Evolutionary conservation across 179 eudicot genomes (phyloP), one percentile per base, ranked within the genome.

Genomic region (Amaranthus tricolor): DNA sequence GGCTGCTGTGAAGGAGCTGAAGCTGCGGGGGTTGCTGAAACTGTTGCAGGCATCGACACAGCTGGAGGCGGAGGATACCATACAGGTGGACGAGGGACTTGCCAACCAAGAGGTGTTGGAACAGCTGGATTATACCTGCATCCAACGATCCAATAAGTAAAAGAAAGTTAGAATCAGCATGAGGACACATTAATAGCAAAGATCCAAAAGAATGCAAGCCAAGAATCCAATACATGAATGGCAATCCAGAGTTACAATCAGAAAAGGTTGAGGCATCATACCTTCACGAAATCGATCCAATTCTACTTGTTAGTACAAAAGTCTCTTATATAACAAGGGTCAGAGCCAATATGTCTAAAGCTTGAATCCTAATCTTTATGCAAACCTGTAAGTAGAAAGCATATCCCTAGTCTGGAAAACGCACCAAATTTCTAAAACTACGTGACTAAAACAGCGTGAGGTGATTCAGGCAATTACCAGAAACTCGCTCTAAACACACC

Each of bases 21-120:
- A 72, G 85, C 79, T 63, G 76, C 86, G 49, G 86, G 88, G 65
- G 97, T 89, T 80, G 78, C 40, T 20, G 89, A 84, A 68, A 84
- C 82, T 76, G 87, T 83, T 47, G 86, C 86, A 70, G 97, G 90
- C 67, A 84, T 78, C 49, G 97, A 88, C 59, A 82, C 87, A 73
- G 85, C 83, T 56, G 91, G 89, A 76, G 80, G 82, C n/a, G 84
- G 92, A 73, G 91, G 87, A 80, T 84, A 93, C 99, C 98, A 93
- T 15, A 88, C 88, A 55, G 88, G 98, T 50, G 90, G 96, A 11
- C 94, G 99, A 77, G 97, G 90, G 75, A 81, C 85, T 73, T 85
- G 87, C 99, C 99, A 95, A 68, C 95, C 92, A 55, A 79, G 85
- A 75, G 92, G 89, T 72, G 82, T 64, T 44, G 87, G 72, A 45